A percentile compares a stretch with the other conserved stretches of the same genome.
Conservation (phyloP, 306 rosid genomes). For the Hippophae gyantsensis region DNA sequence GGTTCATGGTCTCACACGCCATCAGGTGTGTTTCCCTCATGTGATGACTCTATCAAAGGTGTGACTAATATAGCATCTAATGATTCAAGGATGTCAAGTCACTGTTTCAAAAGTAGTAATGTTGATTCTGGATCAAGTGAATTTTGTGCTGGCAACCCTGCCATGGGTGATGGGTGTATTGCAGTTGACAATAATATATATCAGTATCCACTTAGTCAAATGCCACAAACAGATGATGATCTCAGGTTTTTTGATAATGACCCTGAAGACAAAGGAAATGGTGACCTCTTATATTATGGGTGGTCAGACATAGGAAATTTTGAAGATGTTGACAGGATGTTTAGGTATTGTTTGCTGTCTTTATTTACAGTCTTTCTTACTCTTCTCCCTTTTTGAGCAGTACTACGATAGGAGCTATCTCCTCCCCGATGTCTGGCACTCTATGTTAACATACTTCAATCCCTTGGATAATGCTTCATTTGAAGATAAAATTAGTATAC, state of each 20-base stretch:
- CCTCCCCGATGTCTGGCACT: no score
- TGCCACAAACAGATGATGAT: conserved; percentile 51
- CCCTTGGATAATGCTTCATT: no score
- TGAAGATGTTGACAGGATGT: conserved; percentile 83
- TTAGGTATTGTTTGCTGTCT: conserved; percentile 40
- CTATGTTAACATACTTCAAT: no score
- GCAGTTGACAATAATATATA: conserved; percentile 42
- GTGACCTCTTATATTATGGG: conserved; percentile 31
- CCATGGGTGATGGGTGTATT: conserved; percentile 45
- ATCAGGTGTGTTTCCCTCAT: conserved; percentile 43
- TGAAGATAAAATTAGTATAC: no score
- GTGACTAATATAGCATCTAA: conserved; percentile 30
- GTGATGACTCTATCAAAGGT: conserved; percentile 41
- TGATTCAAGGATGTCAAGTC: conserved; percentile 31
- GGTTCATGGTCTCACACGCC: conserved; percentile 47
- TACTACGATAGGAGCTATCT: no score
- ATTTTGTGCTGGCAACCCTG: conserved; percentile 38
- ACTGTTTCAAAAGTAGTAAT: conserved; percentile 36
- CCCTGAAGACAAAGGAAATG: conserved; percentile 21
- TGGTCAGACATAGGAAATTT: conserved; percentile 75
- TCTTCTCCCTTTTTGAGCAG: no score
- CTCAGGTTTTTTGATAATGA: conserved; percentile 64
- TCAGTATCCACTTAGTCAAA: conserved; percentile 38
- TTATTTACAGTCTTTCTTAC: neutral
- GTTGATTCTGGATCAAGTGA: conserved; percentile 35